Evolutionary conservation across 257 asterid genomes (phyloP), one percentile per base, ranked within the genome.

Genomic region (Rubia yunnanensis): DNA sequence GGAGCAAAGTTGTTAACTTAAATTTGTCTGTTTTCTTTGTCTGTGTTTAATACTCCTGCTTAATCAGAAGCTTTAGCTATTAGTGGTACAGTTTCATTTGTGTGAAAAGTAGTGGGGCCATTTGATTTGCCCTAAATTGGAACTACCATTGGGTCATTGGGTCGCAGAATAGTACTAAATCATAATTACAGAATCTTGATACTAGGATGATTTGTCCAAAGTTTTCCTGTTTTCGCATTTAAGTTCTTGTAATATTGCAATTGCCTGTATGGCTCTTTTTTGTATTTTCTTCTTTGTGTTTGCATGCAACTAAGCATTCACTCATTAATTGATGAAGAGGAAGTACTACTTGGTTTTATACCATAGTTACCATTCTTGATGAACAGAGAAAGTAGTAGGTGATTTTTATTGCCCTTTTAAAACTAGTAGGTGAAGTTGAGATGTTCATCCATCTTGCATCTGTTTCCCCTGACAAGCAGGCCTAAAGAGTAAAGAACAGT

Each of bases 101-200:
- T 70, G 32, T 64, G 18, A 57, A 34, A 63, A 71, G 41, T 53
- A 52, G 69, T 38, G 52, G 74, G 52, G 32, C 65, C 74, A 22
- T 64, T 48, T 70, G 70, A 22, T 63, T 46, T 63, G 64, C 39
- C 31, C 53, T 65, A 24, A n/a, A 36, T 63, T 54, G 59, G 74
- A 44, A 30, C 62, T 39, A 64, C 14, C 11, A 8, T 52, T 26
- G 31, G 50, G 24, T 7, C 35, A 14, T 48, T 6, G 30, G 20
- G 46, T 23, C 64, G 24, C 3, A 61, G 60, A 23, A 8, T 32
- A 32, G 36, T 26, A 5, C 44, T 31, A 28, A 50, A 65, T 65
- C 57, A 31, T 44, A 34, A 34, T 10, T 49, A 15, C 44, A 22
- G 3, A 13, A 52, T 65, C 35, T 52, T 65, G 17, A 49, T 52